These are phyloP conservation scores for Henckelia pumila DNA, from an alignment of 257 asterid species.

Conservation along the genomic window DNA sequence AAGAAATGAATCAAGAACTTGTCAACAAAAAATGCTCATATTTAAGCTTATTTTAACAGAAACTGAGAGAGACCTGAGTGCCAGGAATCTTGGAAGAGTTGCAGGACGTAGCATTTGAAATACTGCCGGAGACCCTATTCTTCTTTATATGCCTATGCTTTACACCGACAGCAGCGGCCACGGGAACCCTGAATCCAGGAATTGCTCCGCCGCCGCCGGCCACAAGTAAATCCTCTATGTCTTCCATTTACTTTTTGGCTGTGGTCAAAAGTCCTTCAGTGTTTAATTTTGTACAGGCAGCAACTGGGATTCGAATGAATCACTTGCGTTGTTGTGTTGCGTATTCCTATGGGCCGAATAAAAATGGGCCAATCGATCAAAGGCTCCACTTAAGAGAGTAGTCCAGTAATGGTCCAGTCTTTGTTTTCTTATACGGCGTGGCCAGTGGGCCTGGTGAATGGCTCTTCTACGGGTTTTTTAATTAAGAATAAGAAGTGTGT, in stretches of 20 bases:
- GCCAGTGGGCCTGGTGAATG: no score
- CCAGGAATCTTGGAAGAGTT: conserved; percentile 65
- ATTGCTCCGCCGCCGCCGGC: conserved; percentile 60
- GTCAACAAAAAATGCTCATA: background rate
- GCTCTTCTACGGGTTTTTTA: no score
- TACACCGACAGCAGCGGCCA: conserved; percentile 60
- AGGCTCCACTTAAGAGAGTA: background rate
- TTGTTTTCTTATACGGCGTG: no score
- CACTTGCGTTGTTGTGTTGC: background rate
- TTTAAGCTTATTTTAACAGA: background rate
- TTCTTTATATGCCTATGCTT: conserved; percentile 45
- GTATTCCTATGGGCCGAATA: background rate
- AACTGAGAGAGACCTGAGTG: conserved; percentile 59
- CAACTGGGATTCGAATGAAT: background rate
- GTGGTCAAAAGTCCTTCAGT: background rate
- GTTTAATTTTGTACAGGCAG: background rate
- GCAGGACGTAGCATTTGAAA: conserved; percentile 27
- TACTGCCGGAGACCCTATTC: conserved; percentile 37
- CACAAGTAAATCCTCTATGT: conserved; percentile 78
- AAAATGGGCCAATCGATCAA: background rate
- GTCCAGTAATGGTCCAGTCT: background rate
- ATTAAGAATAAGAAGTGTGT: no score
- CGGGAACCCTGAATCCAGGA: conserved; percentile 70
- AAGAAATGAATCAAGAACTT: background rate
- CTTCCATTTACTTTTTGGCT: conserved; percentile 48